Evolutionary conservation across 306 rosid genomes (phyloP), one percentile per base, ranked within the genome.

Genomic region (Vigna reflexopilosa): DNA sequence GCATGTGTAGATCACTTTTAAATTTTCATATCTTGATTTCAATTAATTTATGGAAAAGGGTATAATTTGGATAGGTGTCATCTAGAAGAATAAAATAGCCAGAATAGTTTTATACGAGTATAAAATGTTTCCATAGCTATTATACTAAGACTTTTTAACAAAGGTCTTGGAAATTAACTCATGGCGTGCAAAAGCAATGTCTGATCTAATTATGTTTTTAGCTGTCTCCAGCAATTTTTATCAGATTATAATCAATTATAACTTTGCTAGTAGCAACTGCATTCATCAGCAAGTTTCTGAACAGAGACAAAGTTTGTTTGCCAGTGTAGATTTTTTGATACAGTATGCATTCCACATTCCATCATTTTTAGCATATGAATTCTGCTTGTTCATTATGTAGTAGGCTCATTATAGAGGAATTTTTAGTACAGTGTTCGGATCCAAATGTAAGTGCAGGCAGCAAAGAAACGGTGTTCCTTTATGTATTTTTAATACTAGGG

Each of bases 1-100:
- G 82, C 77, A 87, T 62, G 80, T 47, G 28, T 42, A 62, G 81
- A 72, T 59, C 52, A 62, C 70, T 78, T 71, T 67, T 70, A 72
- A 72, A 70, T 70, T 44, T 40, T 49, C 63, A 40, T 72, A 70
- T 63, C 69, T 66, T 36, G 77, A 72, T 61, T 76, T 76, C 20
- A 78, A 47, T 44, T 66, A 77, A 68, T 65, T 67, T 52, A 61
- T 72, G 54, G 81, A 67, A 47, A 74, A 65, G 66, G 67, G 52
- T 75, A 81, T 56, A 64, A 63, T 74, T 79, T 82, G 32, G 20
- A 42, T 56, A 63, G 61, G 51, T 74, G 36, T 40, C 72, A 42
- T 55, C 26, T 56, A 14, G 76, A 70, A 70, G 68, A 85, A 64
- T 22, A 72, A 44, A 68, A 52, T 73, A 73, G 75, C 40, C 45